Percentiles rank a stretch among this genome's conserved stretches.
Evolutionary conservation across 371 early-diverging fungal species (phyloP).

Genomic region (Zancudomyces culisetae): DNA sequence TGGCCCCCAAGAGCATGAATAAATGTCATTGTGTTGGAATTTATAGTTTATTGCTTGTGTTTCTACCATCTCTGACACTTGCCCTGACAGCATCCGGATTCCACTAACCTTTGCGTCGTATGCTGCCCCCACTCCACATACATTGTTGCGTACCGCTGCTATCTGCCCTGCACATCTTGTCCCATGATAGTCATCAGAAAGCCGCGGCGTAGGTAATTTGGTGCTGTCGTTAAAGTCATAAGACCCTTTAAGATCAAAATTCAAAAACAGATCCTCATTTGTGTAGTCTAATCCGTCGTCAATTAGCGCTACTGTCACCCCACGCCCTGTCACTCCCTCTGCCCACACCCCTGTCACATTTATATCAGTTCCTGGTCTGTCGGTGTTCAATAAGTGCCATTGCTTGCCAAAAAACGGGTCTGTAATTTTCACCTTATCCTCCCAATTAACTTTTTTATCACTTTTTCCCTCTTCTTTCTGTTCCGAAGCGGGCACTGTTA

Average conservation of each 20-base stretch:
- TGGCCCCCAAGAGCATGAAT: constrained; percentile 92
- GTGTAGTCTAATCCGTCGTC: constrained; percentile 88
- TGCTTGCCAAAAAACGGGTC: constrained; percentile 20
- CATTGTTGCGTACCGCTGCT: constrained; percentile 69
- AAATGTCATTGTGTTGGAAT: constrained; percentile 74
- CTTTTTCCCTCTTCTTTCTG: constrained; percentile 8
- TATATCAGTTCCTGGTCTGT: constrained; percentile 53
- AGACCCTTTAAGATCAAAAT: constrained; percentile 79
- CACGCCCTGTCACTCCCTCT: constrained; percentile 68
- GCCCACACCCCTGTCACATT: constrained; percentile 85
- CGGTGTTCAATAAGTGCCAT: constrained; percentile 34
- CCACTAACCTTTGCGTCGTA: constrained; percentile 75
- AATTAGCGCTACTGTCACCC: constrained; percentile 66
- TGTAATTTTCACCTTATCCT: constrained; percentile 5
- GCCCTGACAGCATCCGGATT: constrained; percentile 75
- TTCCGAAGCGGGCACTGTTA: not conserved
- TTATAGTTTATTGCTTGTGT: constrained; percentile 72
- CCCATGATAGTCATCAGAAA: constrained; percentile 76
- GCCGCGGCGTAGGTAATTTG: constrained; percentile 50
- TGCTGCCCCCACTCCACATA: constrained; percentile 92
- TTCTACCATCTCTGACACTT: constrained; percentile 75
- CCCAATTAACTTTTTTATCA: constrained; percentile 4
- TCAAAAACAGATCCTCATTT: constrained; percentile 61
- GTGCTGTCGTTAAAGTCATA: constrained; percentile 82
- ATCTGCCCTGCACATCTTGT: constrained; percentile 96